Base-by-base conservation (phyloP, 257 asterid genomes). In the Forsythia suspensa region DNA sequence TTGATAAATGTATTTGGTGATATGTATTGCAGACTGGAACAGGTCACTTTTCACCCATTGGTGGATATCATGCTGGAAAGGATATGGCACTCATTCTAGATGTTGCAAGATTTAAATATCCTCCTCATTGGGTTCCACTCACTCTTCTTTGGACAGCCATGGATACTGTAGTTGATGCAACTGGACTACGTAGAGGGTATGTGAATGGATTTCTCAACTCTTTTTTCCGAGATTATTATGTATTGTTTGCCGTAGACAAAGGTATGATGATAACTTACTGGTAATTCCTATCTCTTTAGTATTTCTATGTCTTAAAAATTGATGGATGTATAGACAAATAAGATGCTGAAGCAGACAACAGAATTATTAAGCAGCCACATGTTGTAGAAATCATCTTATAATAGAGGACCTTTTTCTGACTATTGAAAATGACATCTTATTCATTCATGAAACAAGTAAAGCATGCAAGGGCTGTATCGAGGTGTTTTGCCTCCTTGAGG, bases 121-220 rank as follows among this genome's bases (percentile, higher is more conserved):
- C 97, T 68, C 96, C 97, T 61, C 94, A 91, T 38, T 92, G 96
- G 97, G 96, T 92, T 83, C 93, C 96, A 20, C 87, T 92, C 21
- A 55, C 88, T 16, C 96, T 90, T 77, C 96, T 92, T 46, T 92
- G 97, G 97, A 90, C 90, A 84, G 97, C 96, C 57, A 92, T 90
- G 97, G 70, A 84, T 77, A 82, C 96, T 29, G 75, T 87, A 63
- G 92, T 84, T 84, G 89, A 85, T 83, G 84, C 92, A 66, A 92
- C 91, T 76, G 96, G 94, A 81, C 82, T 71, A 39, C 84, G 52
- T 73, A 82, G 97, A 85, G 97, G 97, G 97, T 92, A 88, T 55
- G 76, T 51, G 29, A 57, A 57, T 57, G 10, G 24, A 57, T n/a
- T n/a, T 57, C 21, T 24, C 18, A 55, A 13, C 44, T 76, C 39